Base-by-base conservation (phyloP, 2,329 filamentous ascomycete species). In the Cordyceps cateniannulata region DNA sequence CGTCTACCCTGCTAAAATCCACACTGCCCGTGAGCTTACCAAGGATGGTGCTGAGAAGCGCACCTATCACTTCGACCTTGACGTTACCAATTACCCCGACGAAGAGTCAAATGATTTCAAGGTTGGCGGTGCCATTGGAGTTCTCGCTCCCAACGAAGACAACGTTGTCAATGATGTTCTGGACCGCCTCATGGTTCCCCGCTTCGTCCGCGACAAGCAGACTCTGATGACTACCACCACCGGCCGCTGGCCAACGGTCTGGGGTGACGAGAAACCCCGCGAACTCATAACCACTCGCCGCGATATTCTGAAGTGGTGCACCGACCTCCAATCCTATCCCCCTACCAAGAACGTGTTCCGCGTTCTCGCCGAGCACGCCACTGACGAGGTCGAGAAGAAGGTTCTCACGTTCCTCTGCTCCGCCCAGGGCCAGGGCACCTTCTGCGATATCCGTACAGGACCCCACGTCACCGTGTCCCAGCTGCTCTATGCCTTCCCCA, bases 41-140 rank as follows among this genome's bases (percentile, higher is more conserved):
- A 89, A 85, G 71, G 80, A 85, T 25, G 93, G 93, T 24, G 95
- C 95, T 5, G 91, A 96, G 79, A 99, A 99, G 84, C 85, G 93
- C 63, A 99, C 95, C 0, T 96, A 93, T 73, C 95, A 99, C 75
- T 98, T 98, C 69, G 95, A 98, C 69, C 85, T 99, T 49, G 95
- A 99, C 69, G 89, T 99, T 54, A 97, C 93, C 53, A 89, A 96
- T 71, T 99, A 99, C 69, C 92, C 95, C 0, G 83, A 85, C 22
- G 91, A 96, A 76, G 89, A 90, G 59, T 81, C 84, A 54, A 86
- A 93, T 5, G 95, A 98, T 71, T 99, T 98, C 81, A 93, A 93
- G 71, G 95, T 99, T 20, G 95, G 95, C 62, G 95, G 95, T 59
- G 95, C 95, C 58, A 93, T 99, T 73, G 95, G 95, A 44, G 85